phyloP scores from a whole-genome alignment of 169 alveolate species.

The Plasmodium inui region DNA sequence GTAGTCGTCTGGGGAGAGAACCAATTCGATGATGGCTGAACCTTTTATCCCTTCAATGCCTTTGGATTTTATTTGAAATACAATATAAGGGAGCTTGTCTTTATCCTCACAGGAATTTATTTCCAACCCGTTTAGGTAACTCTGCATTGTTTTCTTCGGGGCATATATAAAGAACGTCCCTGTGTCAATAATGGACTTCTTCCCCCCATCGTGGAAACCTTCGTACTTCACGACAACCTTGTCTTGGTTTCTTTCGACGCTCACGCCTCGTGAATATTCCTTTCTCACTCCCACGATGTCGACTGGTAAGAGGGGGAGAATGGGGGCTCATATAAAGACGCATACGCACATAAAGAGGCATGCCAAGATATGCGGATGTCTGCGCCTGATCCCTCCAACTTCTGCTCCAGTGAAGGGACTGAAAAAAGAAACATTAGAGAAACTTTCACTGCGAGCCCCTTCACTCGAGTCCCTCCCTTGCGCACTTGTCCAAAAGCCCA shows the following conservation, averaged over 20 bases:
- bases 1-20: slow-evolving; percentile 83
- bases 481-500: slow-evolving; percentile 76
- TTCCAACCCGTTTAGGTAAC: slow-evolving; percentile 37
- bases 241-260: neutral
- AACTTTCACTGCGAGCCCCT: neutral
- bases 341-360: neutral
- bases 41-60: slow-evolving; percentile 31
- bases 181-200: slow-evolving; percentile 56
- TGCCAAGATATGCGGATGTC: neutral
- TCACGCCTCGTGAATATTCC: neutral
- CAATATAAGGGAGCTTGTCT: slow-evolving; percentile 53
- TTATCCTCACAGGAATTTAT: slow-evolving; percentile 75
- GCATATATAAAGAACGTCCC: slow-evolving; percentile 74
- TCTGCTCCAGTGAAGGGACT: neutral
- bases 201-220: slow-evolving; percentile 76
- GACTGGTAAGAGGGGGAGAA: neutral
- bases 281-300: slow-evolving; percentile 57
- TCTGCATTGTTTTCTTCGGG: slow-evolving; percentile 65
- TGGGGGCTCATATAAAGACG: neutral
- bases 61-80: slow-evolving; percentile 52
- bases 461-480: neutral
- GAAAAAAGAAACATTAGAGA: neutral
- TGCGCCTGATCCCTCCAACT: neutral
- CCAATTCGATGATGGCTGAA: slow-evolving; percentile 74
- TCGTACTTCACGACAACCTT: slow-evolving; percentile 61